These are phyloP conservation scores for thale cress (Arabidopsis thaliana) DNA, from an alignment of 345 rosid species.

Conservation along the genomic window TAIR10.1 NC_003070.9:6518501-6519000, in stretches of 20 bases:
- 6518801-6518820: constrained; percentile 97
- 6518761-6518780: constrained; percentile 93
- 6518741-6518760: constrained; percentile 42
- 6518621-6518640: constrained; percentile 58
- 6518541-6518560: constrained; percentile 75
- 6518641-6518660: constrained; percentile 8
- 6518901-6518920: constrained; percentile 12
- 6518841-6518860: constrained; percentile 88
- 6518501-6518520: constrained; percentile 15
- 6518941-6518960: constrained; percentile 78
- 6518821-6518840: constrained; percentile 90
- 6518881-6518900: constrained; percentile 12
- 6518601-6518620: constrained; percentile 74
- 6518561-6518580: constrained; percentile 92
- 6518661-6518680: constrained; percentile 13
- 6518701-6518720: not conserved
- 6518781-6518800: constrained; percentile 96
- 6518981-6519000: constrained; percentile 75
- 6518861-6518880: not conserved
- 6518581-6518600: constrained; percentile 87
- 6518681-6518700: not conserved
- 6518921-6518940: constrained; percentile 47
- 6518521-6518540: constrained; percentile 44
- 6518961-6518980: constrained; percentile 87
- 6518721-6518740: constrained; percentile 8